Conservation (phyloP, 1,139 yeast genomes). For the Kodamaea suecica region DNA sequence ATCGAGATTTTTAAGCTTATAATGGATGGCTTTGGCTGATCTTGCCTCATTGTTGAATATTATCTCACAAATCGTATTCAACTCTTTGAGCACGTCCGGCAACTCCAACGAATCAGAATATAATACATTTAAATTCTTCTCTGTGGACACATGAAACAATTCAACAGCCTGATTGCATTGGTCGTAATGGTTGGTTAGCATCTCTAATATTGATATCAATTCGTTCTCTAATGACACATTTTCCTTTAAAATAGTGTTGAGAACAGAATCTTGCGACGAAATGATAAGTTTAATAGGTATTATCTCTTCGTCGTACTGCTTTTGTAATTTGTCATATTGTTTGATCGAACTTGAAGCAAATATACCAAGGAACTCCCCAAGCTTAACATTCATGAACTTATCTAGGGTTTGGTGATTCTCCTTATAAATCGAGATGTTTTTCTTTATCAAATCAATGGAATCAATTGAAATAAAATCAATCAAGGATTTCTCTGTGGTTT, state of each 20-base stretch:
- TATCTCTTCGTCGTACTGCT: slow-evolving; percentile 21
- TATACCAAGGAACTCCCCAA: slow-evolving; percentile 1
- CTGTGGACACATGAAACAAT: slow-evolving; percentile 16
- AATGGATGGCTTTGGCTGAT: slow-evolving; percentile 24
- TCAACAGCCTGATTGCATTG: slow-evolving; percentile 52
- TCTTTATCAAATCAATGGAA: slow-evolving; percentile 25
- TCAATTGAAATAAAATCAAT: slow-evolving; percentile 38
- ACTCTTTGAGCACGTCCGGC: slow-evolving; percentile 19
- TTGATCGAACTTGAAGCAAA: slow-evolving; percentile 9
- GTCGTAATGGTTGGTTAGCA: slow-evolving; percentile 79
- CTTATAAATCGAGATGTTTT: slow-evolving; percentile 29
- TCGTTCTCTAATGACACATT: slow-evolving; percentile 62
- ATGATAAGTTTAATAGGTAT: slow-evolving; percentile 16
- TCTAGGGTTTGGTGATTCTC: slow-evolving; percentile 26
- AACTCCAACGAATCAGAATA: slow-evolving; percentile 33
- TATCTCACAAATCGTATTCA: slow-evolving; percentile 34
- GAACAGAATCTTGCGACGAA: slow-evolving; percentile 7
- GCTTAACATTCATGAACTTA: slow-evolving; percentile 18
- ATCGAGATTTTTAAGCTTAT: slow-evolving; percentile 19
- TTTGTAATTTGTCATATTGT: slow-evolving; percentile 17
- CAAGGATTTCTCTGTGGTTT: slow-evolving; percentile 11
- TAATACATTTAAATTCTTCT: slow-evolving; percentile 22
- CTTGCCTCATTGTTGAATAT: slow-evolving; percentile 35
- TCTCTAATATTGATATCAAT: slow-evolving; percentile 64
- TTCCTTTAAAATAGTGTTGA: slow-evolving; percentile 23